Percentiles rank a stretch among this genome's conserved stretches.
phyloP scores from a whole-genome alignment of 2,329 filamentous ascomycete species.

The Ophiostoma pallidulum region DNA sequence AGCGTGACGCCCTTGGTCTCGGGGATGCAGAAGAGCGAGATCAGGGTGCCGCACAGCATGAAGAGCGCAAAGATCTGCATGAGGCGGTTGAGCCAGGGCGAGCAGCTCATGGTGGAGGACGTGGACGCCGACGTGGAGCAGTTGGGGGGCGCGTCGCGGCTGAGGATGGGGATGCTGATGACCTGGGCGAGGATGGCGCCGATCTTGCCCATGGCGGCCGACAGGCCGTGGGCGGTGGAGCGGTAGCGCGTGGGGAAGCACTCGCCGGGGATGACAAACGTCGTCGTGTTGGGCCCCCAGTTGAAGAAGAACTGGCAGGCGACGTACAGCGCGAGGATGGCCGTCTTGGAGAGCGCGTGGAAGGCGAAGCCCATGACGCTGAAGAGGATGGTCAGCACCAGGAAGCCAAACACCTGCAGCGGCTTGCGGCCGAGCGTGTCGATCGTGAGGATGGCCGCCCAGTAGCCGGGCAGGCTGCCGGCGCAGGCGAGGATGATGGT shows the following conservation, averaged over 20 bases:
- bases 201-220: slow-evolving; percentile 57
- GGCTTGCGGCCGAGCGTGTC: slow-evolving; percentile 70
- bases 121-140: too few relatives aligned
- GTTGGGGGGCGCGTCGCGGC: slow-evolving; percentile 41
- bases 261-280: slow-evolving; percentile 56
- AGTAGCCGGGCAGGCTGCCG: slow-evolving; percentile 71
- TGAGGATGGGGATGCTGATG: slow-evolving; percentile 54
- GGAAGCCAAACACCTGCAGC: slow-evolving; percentile 58
- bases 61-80: slow-evolving; percentile 73
- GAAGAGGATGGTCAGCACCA: slow-evolving; percentile 52
- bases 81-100: slow-evolving; percentile 59
- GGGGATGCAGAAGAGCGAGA: slow-evolving; percentile 57
- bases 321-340: slow-evolving; percentile 52
- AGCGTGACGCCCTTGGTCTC: slow-evolving; percentile 68
- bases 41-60: slow-evolving; percentile 64
- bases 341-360: slow-evolving; percentile 34
- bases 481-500: slow-evolving; percentile 71
- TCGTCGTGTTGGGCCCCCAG: slow-evolving; percentile 56
- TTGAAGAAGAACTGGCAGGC: slow-evolving; percentile 59
- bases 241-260: slow-evolving; percentile 56
- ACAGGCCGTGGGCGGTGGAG: slow-evolving; percentile 54
- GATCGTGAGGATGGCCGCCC: slow-evolving; percentile 62
- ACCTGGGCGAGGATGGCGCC: slow-evolving; percentile 59
- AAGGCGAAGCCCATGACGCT: slow-evolving; percentile 53
- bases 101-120: slow-evolving; percentile 29